These are phyloP conservation scores for Metroxylon sagu DNA, from an alignment of 176 grass and related monocot genomes.

Conservation along the genomic window DNA sequence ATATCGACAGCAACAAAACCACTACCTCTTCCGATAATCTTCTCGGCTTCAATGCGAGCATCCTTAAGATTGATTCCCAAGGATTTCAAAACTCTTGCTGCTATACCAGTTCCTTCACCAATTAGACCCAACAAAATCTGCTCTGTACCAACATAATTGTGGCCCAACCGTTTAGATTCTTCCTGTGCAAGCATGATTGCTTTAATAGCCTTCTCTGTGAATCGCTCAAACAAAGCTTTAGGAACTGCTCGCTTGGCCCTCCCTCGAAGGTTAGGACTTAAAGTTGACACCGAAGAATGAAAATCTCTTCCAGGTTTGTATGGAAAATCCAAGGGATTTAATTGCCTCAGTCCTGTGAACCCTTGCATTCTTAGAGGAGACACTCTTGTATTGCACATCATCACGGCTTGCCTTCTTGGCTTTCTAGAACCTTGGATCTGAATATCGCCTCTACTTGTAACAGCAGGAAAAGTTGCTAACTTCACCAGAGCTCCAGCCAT, in stretches of 20 bases:
- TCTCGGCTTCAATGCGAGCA: not conserved
- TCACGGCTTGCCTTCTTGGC: too few species aligned
- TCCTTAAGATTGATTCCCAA: not conserved
- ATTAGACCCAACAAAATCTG: constrained; percentile 11
- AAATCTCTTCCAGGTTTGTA: too few species aligned
- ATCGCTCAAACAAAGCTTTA: not conserved
- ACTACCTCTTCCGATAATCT: not conserved
- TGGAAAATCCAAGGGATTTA: too few species aligned
- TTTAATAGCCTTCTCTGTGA: constrained; percentile 12
- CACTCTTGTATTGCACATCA: too few species aligned
- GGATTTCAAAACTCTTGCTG: not conserved
- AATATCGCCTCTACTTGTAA: too few species aligned
- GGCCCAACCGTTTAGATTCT: constrained; percentile 7
- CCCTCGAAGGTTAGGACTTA: too few species aligned
- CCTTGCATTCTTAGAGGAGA: too few species aligned
- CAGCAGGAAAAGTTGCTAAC: too few species aligned
- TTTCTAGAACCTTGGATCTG: too few species aligned
- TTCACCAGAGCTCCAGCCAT: too few species aligned
- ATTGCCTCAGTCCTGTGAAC: too few species aligned
- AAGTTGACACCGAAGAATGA: too few species aligned
- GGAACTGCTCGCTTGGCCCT: not conserved
- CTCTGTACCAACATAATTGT: constrained; percentile 9
- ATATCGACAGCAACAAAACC: not conserved
- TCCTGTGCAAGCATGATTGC: constrained; percentile 15
- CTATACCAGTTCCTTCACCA: constrained; percentile 1